phyloP scores from a whole-genome alignment of 345 rosid genomes.

The Eucalyptus coolabah region DNA sequence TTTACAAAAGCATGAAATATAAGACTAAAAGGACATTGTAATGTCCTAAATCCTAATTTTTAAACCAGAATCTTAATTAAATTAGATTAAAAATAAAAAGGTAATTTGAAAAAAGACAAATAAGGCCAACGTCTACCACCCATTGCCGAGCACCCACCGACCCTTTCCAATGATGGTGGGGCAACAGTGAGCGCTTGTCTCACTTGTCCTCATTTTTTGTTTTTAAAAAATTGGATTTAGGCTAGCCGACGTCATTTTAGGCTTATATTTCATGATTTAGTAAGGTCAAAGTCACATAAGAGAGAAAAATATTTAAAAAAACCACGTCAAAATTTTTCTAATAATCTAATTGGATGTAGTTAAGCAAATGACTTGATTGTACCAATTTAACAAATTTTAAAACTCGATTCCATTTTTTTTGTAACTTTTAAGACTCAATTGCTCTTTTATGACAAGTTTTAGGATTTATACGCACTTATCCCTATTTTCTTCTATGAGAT shows the following conservation, averaged over 20 bases:
- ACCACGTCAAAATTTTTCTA: too few relatives aligned
- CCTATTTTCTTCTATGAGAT: too few relatives aligned
- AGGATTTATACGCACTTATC: background rate
- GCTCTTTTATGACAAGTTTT: background rate
- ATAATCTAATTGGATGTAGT: too few relatives aligned
- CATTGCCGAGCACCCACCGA: background rate
- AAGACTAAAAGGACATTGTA: background rate
- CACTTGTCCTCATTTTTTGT: background rate
- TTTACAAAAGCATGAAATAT: background rate
- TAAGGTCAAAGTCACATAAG: background rate
- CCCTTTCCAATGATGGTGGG: background rate
- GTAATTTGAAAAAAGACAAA: background rate
- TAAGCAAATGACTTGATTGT: rapidly evolving
- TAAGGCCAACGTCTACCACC: background rate
- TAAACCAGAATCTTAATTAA: too few relatives aligned
- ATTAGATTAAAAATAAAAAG: too few relatives aligned
- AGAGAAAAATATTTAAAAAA: too few relatives aligned
- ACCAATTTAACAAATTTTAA: background rate
- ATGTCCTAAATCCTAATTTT: background rate
- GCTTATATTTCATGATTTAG: too few relatives aligned
- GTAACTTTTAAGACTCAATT: too few relatives aligned
- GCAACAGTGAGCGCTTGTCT: background rate
- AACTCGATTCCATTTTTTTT: too few relatives aligned
- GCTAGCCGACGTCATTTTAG: background rate
- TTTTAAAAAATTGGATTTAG: background rate